A percentile compares a stretch with the other conserved stretches of the same genome.
Evolutionary conservation across 2,329 filamentous ascomycete genomes (phyloP).

Genomic region (Chaetomium strumarium): DNA sequence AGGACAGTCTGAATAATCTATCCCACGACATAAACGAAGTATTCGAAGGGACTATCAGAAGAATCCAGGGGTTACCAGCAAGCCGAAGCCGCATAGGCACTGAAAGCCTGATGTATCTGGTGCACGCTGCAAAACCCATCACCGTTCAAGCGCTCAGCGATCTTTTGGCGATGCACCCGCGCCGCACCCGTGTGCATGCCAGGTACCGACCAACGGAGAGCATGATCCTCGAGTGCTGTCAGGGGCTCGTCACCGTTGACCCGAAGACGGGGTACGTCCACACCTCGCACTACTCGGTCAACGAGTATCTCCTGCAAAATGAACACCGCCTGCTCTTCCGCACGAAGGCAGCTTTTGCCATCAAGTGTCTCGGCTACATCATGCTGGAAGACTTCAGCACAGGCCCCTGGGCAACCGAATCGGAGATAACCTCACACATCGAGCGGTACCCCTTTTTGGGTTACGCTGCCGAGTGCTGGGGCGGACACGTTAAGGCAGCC

Average conservation of each 20-base stretch:
- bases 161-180: conserved; percentile 26
- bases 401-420: not conserved
- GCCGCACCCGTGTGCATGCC: conserved; percentile 7
- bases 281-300: conserved; percentile 10
- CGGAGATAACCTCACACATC: not conserved
- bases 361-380: conserved; percentile 10
- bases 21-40: conserved; percentile 22
- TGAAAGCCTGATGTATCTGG: conserved; percentile 28
- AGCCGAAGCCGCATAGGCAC: conserved; percentile 25
- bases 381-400: conserved; percentile 8
- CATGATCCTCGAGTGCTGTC: conserved; percentile 17
- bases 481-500: not conserved
- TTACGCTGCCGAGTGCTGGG: not conserved
- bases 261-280: conserved; percentile 2
- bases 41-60: conserved; percentile 26
- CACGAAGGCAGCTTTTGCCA: not conserved
- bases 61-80: conserved; percentile 23
- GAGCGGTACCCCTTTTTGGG: conserved; percentile 6
- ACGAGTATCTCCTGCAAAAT: conserved; percentile 10
- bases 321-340: conserved; percentile 5
- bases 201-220: conserved; percentile 5
- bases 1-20: conserved; percentile 23
- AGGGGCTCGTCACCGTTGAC: conserved; percentile 15
- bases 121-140: conserved; percentile 26
- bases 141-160: conserved; percentile 27